Evolutionary conservation across 2,329 filamentous ascomycete species (phyloP).

Genomic region (Macrophomina phaseolina): DNA sequence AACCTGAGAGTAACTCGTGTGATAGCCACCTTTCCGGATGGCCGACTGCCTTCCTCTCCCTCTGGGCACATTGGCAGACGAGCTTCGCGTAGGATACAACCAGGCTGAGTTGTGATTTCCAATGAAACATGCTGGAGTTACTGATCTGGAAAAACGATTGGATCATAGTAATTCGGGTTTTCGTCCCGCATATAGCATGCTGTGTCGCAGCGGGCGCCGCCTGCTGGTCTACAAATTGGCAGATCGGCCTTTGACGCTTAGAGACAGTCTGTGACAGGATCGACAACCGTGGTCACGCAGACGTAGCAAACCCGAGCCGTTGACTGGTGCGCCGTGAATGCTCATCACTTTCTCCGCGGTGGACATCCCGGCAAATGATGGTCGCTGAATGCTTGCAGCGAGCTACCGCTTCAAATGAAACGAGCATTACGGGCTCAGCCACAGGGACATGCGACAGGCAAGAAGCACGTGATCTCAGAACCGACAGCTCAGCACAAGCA

Average conservation of each 20-base stretch:
- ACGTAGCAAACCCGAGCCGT: background rate
- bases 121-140: background rate
- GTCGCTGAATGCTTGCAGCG: background rate
- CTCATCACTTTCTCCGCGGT: background rate
- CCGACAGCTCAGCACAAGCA: conserved; percentile 3
- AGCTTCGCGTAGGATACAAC: background rate
- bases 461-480: background rate
- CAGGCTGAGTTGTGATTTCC: background rate
- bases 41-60: too few species aligned
- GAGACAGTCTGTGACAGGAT: background rate
- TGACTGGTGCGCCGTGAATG: background rate
- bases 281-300: background rate
- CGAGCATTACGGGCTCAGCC: conserved; percentile 8
- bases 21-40: too few species aligned
- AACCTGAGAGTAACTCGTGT: too few species aligned
- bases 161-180: background rate
- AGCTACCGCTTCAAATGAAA: conserved; percentile 19
- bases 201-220: background rate
- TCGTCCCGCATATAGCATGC: background rate
- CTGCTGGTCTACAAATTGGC: too few species aligned
- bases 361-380: background rate
- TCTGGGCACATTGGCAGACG: too few species aligned
- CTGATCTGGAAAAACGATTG: background rate
- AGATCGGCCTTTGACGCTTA: background rate
- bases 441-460: conserved; percentile 7